Conservation (phyloP, 768 basidiomycete genomes). For the Leccinum aurantiacum region DNA sequence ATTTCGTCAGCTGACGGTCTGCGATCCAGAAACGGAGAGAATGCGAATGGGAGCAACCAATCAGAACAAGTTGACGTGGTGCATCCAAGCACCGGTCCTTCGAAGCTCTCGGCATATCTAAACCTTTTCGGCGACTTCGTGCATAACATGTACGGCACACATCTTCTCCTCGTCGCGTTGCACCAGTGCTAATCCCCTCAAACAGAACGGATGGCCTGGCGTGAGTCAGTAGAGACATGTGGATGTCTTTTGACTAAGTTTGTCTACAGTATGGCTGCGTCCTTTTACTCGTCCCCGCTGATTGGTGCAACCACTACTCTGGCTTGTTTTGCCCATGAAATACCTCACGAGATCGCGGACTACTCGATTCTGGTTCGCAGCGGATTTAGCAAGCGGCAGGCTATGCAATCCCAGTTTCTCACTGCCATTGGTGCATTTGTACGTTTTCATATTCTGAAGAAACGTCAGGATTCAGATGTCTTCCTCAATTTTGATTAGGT, state of each 20-base stretch:
- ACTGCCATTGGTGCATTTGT: slow-evolving; percentile 93
- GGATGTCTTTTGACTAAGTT: slow-evolving; percentile 3
- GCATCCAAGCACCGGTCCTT: slow-evolving; percentile 48
- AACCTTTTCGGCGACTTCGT: slow-evolving; percentile 94
- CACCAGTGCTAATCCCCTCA: slow-evolving; percentile 16
- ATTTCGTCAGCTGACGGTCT: slow-evolving; percentile 45
- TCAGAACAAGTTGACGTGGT: slow-evolving; percentile 26
- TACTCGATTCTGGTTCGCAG: slow-evolving; percentile 91
- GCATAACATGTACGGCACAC: slow-evolving; percentile 73
- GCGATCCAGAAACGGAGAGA: slow-evolving; percentile 43
- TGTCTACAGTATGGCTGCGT: slow-evolving; percentile 77
- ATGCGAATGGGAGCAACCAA: slow-evolving; percentile 17
- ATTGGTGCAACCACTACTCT: slow-evolving; percentile 95
- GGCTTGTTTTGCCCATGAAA: slow-evolving; percentile 93
- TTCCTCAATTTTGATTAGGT: slow-evolving; percentile 33
- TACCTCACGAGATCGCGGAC: slow-evolving; percentile 96
- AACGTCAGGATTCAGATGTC: slow-evolving; percentile 14
- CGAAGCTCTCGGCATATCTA: slow-evolving; percentile 87
- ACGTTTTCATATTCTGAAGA: slow-evolving; percentile 23
- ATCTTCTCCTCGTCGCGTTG: slow-evolving; percentile 11
- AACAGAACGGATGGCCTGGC: slow-evolving; percentile 88
- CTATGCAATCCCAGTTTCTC: slow-evolving; percentile 91
- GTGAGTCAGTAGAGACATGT: slow-evolving; percentile 45
- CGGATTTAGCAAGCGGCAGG: slow-evolving; percentile 87
- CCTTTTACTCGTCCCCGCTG: slow-evolving; percentile 94